Evolutionary conservation across 1,284 basidiomycete species (phyloP), one percentile per base, ranked within the genome.

Genomic region (Ustanciosporium gigantosporum): DNA sequence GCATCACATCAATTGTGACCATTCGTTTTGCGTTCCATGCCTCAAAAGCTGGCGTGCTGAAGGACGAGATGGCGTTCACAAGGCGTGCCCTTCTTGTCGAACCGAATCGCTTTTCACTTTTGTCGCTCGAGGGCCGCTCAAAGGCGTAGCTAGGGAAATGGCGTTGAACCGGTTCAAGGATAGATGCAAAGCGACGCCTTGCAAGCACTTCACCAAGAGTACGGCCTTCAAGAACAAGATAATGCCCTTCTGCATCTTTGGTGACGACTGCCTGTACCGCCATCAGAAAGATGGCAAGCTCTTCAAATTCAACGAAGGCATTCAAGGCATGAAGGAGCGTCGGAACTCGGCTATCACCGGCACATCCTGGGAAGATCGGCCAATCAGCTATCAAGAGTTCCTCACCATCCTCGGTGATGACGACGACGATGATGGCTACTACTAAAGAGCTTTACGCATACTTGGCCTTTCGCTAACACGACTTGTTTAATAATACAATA

Each of bases 11-110:
- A 46, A 52, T 32, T 66, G 64, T 56, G 36, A 61, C 38, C 64
- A 66, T 25, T 25, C 27, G 46, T 66, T 61, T 59, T 66, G 64
- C 23, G 23, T 39, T 5, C 37, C 41, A 11, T 66, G 64, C 42
- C 40, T 66, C n/a, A 16, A 31, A 3, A 14, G 41, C 23, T 66
- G 64, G 64, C 47, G 64, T 13, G 23, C 36, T 19, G 51, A 56
- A 23, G 27, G 16, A 29, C 23, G 14, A n/a, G 41, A 45, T 20
- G 32, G 36, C 38, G 55, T 53, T 17, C 31, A 15, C 44, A 59
- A 65, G 32, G 32, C 40, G 7, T 65, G 61, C n/a, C 61, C 61
- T n/a, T 36, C 32, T 25, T 65, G 61, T 23, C 55, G 61, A 17
- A 37, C 50, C 16, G 22, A 25, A 4, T 50, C 50, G 29, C 4